These are phyloP conservation scores for Trypanosoma melophagium DNA, from an alignment of 208 protist genomes.

Conservation along the genomic window DNA sequence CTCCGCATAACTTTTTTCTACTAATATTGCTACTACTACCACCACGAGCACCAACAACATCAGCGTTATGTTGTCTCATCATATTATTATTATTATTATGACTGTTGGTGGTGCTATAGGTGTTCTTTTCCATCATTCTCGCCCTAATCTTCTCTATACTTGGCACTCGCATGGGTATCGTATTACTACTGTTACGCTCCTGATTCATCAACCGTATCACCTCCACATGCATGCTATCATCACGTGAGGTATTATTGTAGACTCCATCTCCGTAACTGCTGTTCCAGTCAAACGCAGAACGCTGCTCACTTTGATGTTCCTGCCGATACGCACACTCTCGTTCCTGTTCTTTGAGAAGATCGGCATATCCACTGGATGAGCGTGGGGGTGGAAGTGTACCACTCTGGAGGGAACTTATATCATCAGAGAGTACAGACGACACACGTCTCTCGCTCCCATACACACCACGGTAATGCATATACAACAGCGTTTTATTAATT, in stretches of 20 bases:
- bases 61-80: too few relatives aligned
- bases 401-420: constrained; percentile 1
- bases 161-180: too few relatives aligned
- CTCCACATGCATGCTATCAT: background rate
- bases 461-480: background rate
- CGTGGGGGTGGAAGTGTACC: constrained; percentile 23
- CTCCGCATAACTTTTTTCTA: too few relatives aligned
- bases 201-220: constrained; percentile 7
- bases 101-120: too few relatives aligned
- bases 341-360: too few relatives aligned
- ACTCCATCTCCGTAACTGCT: background rate
- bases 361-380: background rate
- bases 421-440: background rate
- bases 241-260: background rate
- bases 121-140: too few relatives aligned
- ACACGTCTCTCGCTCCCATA: background rate
- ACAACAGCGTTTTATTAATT: background rate
- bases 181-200: too few relatives aligned
- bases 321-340: too few relatives aligned
- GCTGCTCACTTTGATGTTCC: background rate
- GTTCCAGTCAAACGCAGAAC: constrained; percentile 6
- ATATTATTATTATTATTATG: too few relatives aligned
- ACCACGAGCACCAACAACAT: too few relatives aligned
- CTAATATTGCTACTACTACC: too few relatives aligned
- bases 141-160: too few relatives aligned